Base-by-base conservation (phyloP, 177 flowering plant genomes). In the Vitis hybrid region DNA sequence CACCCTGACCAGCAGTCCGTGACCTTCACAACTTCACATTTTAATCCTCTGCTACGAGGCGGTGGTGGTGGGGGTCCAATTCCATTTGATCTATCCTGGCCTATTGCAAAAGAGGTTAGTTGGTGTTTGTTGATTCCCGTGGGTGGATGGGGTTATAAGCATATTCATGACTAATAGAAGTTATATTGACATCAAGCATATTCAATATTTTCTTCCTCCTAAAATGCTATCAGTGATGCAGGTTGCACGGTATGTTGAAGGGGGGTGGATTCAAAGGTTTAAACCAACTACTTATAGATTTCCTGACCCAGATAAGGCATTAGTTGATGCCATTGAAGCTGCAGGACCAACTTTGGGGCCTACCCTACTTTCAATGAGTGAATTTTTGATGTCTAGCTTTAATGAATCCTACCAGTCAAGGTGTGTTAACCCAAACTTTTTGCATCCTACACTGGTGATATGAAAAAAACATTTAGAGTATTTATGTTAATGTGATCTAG, bases 11-110 rank as follows among this genome's bases (percentile, higher is more conserved):
- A 89, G 85, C 76, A 55, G 77, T 84, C 97, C 55, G 71, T 96
- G 48, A 88, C 90, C 33, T 77, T 93, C 65, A 89, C 99, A 72
- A 96, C 98, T 68, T 86, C 91, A 62, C 55, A 89, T 67, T 96
- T 96, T 73, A 96, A 96, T 87, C 99, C 99, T 75, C 71, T 92
- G 50, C 77, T 96, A 77, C 74, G 86, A 71, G 97, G 98, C 61
- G 90, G 86, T 3, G 98, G 98, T 60, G 99, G 98, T 57, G 99
- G 97, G 51, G 99, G 97, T 72, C 99, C 99, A 66, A 88, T 96
- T 79, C 97, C 99, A 69, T 96, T 83, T 77, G 88, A 93, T 86
- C 74, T 93, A 26, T 83, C 92, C 52, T 79, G 79, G 72, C 88
- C 86, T 33, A 87, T 93, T 56, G 77, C 98, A 26, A 71, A 79